Percentiles rank a stretch among this genome's conserved stretches.
These are phyloP conservation scores for Erythrophleum fordii DNA, from an alignment of 306 rosid genomes.

Conservation along the genomic window DNA sequence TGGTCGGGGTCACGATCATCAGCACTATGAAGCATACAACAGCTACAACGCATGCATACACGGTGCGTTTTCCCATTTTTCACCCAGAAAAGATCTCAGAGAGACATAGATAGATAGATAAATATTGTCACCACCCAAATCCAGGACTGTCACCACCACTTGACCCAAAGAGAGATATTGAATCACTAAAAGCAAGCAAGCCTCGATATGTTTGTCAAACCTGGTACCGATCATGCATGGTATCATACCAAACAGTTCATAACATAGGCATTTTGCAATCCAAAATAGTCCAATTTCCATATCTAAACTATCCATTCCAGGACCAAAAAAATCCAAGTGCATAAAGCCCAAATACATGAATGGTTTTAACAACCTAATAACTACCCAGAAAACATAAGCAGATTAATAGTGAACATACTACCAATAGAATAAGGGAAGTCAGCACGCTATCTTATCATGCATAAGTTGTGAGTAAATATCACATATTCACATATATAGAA, in stretches of 20 bases:
- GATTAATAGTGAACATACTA: background rate
- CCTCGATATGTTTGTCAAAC: background rate
- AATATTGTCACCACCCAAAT: background rate
- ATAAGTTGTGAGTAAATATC: background rate
- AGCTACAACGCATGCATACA: constrained; percentile 57
- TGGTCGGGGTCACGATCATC: constrained; percentile 71
- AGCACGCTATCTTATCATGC: background rate
- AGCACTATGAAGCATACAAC: constrained; percentile 57
- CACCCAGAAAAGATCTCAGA: background rate
- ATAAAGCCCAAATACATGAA: background rate
- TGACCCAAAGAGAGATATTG: background rate
- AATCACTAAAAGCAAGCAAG: background rate
- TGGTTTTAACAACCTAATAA: background rate
- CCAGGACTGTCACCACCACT: background rate
- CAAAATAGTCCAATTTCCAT: background rate
- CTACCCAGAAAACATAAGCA: background rate
- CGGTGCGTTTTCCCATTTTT: constrained; percentile 54
- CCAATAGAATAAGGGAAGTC: background rate
- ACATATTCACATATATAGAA: background rate
- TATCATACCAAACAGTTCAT: background rate
- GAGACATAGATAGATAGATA: background rate
- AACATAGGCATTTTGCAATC: background rate
- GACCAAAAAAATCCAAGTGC: background rate
- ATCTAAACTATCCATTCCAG: background rate
- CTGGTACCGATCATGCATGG: background rate